Evolutionary conservation across 495 filamentous ascomycete species (phyloP).

Genomic region (Penicillium desertorum): DNA sequence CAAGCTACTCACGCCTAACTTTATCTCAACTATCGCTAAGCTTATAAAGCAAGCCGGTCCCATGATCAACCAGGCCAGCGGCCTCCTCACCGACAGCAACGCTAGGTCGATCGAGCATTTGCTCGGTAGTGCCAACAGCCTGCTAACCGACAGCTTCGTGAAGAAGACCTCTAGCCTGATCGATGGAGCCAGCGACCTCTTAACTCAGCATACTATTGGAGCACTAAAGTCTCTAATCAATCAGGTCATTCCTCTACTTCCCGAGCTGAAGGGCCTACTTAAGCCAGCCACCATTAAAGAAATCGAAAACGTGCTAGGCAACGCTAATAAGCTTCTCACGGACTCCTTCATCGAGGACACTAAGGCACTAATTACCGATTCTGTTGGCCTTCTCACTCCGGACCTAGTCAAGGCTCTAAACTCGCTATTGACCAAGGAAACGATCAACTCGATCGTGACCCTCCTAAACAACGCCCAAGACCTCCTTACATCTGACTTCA

Average conservation of each 20-base stretch:
- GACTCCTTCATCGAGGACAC: conserved; percentile 37
- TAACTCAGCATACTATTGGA: conserved; percentile 35
- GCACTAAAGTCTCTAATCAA: conserved; percentile 31
- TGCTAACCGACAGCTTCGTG: conserved; percentile 35
- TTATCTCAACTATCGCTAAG: conserved; percentile 28
- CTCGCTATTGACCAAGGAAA: conserved; percentile 32
- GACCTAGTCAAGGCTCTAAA: conserved; percentile 39
- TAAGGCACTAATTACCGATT: conserved; percentile 34
- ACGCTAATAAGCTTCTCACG: conserved; percentile 41
- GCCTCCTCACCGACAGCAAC: conserved; percentile 34
- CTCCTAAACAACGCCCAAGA: conserved; percentile 40
- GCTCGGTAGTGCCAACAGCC: conserved; percentile 36
- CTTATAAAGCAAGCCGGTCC: conserved; percentile 40
- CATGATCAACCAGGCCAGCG: conserved; percentile 34
- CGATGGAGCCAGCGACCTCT: conserved; percentile 36
- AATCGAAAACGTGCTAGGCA: conserved; percentile 37
- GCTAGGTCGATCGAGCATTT: conserved; percentile 38
- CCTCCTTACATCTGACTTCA: conserved; percentile 39
- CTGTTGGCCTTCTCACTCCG: conserved; percentile 40
- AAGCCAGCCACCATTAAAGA: conserved; percentile 36
- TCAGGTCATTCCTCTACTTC: conserved; percentile 5
- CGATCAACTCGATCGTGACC: conserved; percentile 33
- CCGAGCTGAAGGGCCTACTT: conserved; percentile 29
- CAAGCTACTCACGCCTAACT: conserved; percentile 8
- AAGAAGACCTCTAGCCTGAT: conserved; percentile 28